A percentile compares a stretch with the other conserved stretches of the same genome.
Evolutionary conservation across 108 stramenopile genomes (phyloP).

Genomic region (Cyclotella cryptica): DNA sequence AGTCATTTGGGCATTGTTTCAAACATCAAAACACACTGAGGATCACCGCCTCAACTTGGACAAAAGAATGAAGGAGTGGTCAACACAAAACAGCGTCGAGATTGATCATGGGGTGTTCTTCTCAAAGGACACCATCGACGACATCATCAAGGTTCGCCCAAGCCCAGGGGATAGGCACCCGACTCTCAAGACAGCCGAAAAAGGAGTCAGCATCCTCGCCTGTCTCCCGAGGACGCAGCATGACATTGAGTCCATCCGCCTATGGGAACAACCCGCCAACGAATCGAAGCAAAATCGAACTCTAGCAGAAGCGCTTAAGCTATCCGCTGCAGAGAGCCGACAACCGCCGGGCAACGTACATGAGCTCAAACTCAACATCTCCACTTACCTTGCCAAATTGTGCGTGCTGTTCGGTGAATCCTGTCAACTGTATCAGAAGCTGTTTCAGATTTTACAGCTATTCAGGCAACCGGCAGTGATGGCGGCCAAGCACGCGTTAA

Average conservation of each 20-base stretch:
- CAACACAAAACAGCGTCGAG: constrained; percentile 1
- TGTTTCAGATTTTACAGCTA: too few relatives aligned
- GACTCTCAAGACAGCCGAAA: too few relatives aligned
- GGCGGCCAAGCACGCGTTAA: not conserved
- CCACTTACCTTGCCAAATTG: too few relatives aligned
- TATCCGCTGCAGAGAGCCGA: not conserved
- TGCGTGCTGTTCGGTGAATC: too few relatives aligned
- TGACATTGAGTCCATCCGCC: constrained; percentile 4
- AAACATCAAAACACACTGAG: too few relatives aligned
- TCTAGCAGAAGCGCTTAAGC: constrained; percentile 12
- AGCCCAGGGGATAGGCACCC: not conserved
- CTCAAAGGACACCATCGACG: constrained; percentile 19
- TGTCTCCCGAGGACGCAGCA: not conserved
- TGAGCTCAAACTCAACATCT: too few relatives aligned
- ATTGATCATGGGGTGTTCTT: too few relatives aligned
- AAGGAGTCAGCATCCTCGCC: too few relatives aligned
- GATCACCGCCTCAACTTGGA: not conserved
- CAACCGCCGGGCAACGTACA: too few relatives aligned
- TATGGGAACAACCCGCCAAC: constrained; percentile 3
- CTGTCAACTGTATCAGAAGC: too few relatives aligned
- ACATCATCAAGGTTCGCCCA: constrained; percentile 6
- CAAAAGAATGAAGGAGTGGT: constrained; percentile 9
- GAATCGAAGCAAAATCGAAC: constrained; percentile 4
- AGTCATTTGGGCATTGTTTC: not conserved
- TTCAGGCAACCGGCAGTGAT: constrained; percentile 8